Base-by-base conservation (phyloP, 2,329 filamentous ascomycete species). In the Grosmannia serpens region DNA sequence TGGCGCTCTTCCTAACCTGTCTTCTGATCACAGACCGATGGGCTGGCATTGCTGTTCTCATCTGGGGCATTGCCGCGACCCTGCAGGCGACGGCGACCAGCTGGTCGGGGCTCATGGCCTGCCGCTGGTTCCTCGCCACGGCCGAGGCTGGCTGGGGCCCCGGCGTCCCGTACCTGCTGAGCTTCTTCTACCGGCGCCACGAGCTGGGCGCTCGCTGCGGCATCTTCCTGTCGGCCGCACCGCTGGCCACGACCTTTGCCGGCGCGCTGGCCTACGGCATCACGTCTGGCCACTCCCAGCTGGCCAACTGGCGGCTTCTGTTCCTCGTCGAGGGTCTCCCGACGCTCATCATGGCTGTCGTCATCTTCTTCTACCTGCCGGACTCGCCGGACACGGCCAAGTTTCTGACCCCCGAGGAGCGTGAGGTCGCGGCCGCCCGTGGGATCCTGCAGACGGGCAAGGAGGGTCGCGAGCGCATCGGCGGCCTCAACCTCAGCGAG, bases 141-240 rank as follows among this genome's bases (percentile, higher is more conserved):
- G 73, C 73, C 24, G 74, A 77, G 63, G 74, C 75, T 17, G 75
- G 70, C 1, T 77, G 75, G 46, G 66, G 64, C 3, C 69, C 72
- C 3, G 74, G 72, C 1, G 68, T 76, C 1, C 71, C 74, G 0
- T 74, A 73, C 52, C 70, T 76, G 26, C 67, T 77, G 7, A 73
- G 70, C 9, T 76, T 77, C 64, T 77, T 78, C 64, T 78, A 78
- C 59, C 68, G 71, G 8, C 66, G 77, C 6, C 64, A 70, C 22
- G 88, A 91, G 65, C 74, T 91, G 11, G 88, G 87, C 1, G 78
- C 88, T 59, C 77, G 88, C 29, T 86, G 82, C 20, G 87, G 86
- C 11, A 72, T 91, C 7, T 88, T 89, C 68, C 78, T 91, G 58
- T 85, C 84, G 0, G 86, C 70, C 13, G 83, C 84, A 0, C 84